Percentiles rank a stretch among this genome's conserved stretches.
phyloP scores from a whole-genome alignment of 257 asterid genomes.

The Solanum raphanifolium region DNA sequence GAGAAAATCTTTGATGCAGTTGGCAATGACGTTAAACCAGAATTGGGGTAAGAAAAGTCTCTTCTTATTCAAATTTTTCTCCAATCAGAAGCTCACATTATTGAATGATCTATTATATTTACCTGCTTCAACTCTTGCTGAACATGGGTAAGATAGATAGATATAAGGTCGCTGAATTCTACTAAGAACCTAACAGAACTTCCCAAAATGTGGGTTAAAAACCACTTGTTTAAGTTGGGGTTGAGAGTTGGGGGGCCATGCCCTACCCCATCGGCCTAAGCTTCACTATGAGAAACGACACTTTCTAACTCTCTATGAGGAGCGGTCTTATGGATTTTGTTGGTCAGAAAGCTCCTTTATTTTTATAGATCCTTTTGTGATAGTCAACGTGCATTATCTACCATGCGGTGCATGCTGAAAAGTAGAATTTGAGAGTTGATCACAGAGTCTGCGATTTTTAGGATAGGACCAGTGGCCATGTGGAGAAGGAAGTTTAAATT shows the following conservation, averaged over 20 bases:
- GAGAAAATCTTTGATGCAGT: slow-evolving; percentile 51
- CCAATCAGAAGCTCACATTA: background rate
- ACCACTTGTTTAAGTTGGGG: background rate
- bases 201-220: background rate
- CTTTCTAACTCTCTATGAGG: background rate
- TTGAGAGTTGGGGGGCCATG: background rate
- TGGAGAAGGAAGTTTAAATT: background rate
- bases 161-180: background rate
- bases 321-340: background rate
- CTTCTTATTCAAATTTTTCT: background rate
- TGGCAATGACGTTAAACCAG: slow-evolving; percentile 49
- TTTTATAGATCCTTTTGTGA: background rate
- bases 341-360: background rate
- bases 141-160: background rate
- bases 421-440: background rate
- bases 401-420: background rate
- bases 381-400: background rate
- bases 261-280: background rate
- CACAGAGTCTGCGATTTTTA: background rate
- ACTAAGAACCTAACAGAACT: background rate
- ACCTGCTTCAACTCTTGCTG: background rate
- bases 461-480: background rate
- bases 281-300: background rate
- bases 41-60: slow-evolving; percentile 57
- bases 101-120: background rate